Evolutionary conservation across 2,329 filamentous ascomycete genomes (phyloP).

Genomic region (Colletotrichum higginsianum): DNA sequence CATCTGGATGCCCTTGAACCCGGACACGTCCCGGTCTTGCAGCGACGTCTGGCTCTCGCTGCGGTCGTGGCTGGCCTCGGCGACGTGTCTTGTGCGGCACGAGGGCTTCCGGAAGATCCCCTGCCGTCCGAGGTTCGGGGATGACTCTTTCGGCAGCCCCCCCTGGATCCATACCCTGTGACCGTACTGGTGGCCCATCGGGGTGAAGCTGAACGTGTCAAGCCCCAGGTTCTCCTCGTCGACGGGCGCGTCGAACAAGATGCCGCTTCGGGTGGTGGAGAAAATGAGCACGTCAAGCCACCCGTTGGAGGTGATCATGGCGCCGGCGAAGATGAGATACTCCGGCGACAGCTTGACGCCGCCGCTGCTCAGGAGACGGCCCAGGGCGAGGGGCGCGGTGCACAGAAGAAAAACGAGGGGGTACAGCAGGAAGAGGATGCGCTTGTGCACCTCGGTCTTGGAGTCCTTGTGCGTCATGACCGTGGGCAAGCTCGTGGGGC

Average conservation of each 20-base stretch:
- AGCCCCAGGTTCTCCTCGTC: constrained; percentile 29
- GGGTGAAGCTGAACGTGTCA: constrained; percentile 29
- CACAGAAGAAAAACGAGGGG: constrained; percentile 74
- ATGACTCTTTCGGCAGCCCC: background rate
- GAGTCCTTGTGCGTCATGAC: background rate
- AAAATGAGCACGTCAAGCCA: constrained; percentile 60
- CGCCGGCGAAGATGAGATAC: constrained; percentile 67
- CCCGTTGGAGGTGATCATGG: constrained; percentile 65
- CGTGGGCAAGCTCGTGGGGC: background rate
- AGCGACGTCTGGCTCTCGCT: constrained; percentile 34
- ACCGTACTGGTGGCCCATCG: constrained; percentile 23
- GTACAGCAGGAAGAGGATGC: constrained; percentile 67
- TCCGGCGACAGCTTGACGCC: constrained; percentile 60
- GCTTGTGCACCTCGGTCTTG: constrained; percentile 13
- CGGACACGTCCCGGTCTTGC: background rate
- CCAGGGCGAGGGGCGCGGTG: constrained; percentile 72
- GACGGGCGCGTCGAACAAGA: constrained; percentile 47
- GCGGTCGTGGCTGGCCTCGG: constrained; percentile 7
- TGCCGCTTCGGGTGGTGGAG: constrained; percentile 54
- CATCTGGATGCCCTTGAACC: constrained; percentile 56
- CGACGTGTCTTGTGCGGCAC: background rate
- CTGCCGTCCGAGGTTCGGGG: background rate
- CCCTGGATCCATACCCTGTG: constrained; percentile 31
- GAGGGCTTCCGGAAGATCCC: constrained; percentile 15
- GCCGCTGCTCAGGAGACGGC: constrained; percentile 71